Evolutionary conservation across 768 basidiomycete species (phyloP), one percentile per base, ranked within the genome.

Genomic region (Pisolithus orientalis): DNA sequence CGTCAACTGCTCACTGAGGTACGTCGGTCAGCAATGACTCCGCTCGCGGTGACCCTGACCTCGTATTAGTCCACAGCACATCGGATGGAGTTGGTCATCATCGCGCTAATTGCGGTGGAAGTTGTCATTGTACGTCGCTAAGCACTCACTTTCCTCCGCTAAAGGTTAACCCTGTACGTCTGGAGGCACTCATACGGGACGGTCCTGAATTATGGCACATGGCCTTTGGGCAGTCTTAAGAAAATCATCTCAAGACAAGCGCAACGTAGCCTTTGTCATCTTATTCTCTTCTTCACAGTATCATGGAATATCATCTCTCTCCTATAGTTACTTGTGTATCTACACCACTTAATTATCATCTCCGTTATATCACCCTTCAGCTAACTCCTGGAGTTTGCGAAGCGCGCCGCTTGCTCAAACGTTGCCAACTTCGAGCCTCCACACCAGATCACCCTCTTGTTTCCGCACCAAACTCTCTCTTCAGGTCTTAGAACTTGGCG

Each of bases 71-170:
- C 91, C 3, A 90, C 89, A 5, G 81, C 79, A 2, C 91, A 96
- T 62, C 83, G 88, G 2, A 94, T 98, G 88, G 95, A 98, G 70
- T 74, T 95, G 5, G 88, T 97, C 56, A 97, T 97, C 65, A 98
- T 97, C 58, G 78, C 82, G 1, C 84, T 98, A 46, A 96, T 97
- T 62, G 90, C 94, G 0, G 91, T 96, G 10, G 93, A 95, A 67
- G 92, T 94, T n/a, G 75, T 92, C 60, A 87, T 96, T 47, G 93
- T 94, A 61, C 64, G 84, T 72, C 32, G 28, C 43, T 6, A 17
- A 9, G 16, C 34, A 1, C 4, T 6, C 34, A 1, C 4, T 4
- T 40, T 24, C 17, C 38, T 2, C 2, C 45, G 28, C 6, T 14
- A 21, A 6, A 16, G 34, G 27, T 52, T 44, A 52, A 31, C 45